Percentiles rank a stretch among this genome's conserved stretches.
phyloP scores from a whole-genome alignment of 2,329 filamentous ascomycete species.

The Lasiodiplodia hormozganensis region DNA sequence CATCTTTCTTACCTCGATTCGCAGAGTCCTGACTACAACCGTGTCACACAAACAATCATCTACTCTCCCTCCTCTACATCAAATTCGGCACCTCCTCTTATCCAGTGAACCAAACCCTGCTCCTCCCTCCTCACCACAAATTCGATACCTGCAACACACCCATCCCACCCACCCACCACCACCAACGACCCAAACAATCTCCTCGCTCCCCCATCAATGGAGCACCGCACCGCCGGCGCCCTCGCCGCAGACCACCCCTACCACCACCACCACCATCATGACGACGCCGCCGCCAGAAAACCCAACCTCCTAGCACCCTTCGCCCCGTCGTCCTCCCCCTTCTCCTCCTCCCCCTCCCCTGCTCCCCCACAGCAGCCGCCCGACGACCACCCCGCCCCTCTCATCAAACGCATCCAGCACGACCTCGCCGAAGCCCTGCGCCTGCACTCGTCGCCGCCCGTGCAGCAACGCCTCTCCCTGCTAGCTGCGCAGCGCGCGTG shows the following conservation, averaged over 20 bases:
- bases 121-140: neutral
- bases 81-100: neutral
- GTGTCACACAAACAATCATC: neutral
- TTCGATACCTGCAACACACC: neutral
- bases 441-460: conserved; percentile 33
- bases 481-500: conserved; percentile 36
- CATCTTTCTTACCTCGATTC: no score
- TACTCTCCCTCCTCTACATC: neutral
- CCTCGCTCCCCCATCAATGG: neutral
- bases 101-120: neutral
- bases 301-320: neutral
- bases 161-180: neutral
- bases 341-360: no score
- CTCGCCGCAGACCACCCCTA: no score
- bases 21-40: neutral
- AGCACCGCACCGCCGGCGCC: neutral
- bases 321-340: no score
- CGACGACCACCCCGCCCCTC: conserved; percentile 21
- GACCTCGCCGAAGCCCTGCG: conserved; percentile 40
- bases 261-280: no score
- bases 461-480: conserved; percentile 36
- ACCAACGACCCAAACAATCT: neutral
- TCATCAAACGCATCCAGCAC: conserved; percentile 39
- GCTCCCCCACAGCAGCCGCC: neutral
- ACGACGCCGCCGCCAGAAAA: neutral